Evolutionary conservation across 176 grass and related monocot genomes (phyloP).

Genomic region (Saccharum spontaneum): DNA sequence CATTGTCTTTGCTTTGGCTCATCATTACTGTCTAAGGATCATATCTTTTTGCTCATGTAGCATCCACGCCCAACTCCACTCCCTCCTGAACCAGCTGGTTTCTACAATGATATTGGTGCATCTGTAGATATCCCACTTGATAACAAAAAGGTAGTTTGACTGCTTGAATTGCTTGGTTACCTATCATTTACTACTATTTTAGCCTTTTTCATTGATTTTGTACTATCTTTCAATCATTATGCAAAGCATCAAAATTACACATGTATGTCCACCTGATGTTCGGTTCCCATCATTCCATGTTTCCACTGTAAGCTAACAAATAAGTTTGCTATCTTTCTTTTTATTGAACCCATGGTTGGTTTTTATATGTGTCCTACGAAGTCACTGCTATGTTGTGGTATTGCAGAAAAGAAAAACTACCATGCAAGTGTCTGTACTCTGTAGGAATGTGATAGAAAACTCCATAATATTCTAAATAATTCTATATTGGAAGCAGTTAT

Average conservation of each 20-base stretch:
- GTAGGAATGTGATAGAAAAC: neutral
- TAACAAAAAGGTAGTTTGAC: conserved; percentile 39
- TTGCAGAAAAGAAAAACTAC: neutral
- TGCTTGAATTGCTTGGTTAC: neutral
- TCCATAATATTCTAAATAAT: neutral
- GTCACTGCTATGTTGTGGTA: neutral
- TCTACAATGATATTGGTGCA: conserved; percentile 51
- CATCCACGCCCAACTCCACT: conserved; percentile 39
- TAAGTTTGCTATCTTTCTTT: neutral
- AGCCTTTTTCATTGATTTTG: neutral
- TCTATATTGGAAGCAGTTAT: neutral
- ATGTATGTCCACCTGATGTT: neutral
- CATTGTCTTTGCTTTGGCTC: neutral
- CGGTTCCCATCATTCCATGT: neutral
- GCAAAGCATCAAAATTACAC: neutral
- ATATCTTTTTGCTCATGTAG: conserved; percentile 27
- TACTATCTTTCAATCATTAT: neutral
- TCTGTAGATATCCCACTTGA: conserved; percentile 61
- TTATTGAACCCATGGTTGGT: neutral
- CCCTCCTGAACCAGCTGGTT: conserved; percentile 54
- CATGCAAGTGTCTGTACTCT: neutral
- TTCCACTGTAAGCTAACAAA: neutral
- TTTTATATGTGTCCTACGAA: neutral
- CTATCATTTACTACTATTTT: neutral
- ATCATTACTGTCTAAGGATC: neutral